These are phyloP conservation scores for Starmera stellimalicola DNA, from an alignment of 1,139 yeast genomes.

Conservation along the genomic window DNA sequence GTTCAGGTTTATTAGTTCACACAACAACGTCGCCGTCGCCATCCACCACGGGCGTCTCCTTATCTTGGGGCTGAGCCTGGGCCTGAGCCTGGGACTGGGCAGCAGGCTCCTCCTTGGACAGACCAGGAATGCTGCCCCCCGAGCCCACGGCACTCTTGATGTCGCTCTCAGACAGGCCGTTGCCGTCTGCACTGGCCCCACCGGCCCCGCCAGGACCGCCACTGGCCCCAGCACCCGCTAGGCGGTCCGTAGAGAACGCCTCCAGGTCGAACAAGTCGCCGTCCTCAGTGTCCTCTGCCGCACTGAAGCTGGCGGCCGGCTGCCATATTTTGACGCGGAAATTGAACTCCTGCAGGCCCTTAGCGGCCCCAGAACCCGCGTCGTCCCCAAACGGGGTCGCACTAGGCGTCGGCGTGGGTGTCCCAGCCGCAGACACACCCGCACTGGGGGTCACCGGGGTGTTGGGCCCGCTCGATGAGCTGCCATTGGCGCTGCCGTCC, in stretches of 20 bases:
- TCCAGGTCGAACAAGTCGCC: slow-evolving; percentile 28
- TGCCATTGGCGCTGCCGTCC: background rate
- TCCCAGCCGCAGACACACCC: slow-evolving; percentile 1
- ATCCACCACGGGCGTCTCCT: too few relatives aligned
- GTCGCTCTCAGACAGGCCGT: slow-evolving; percentile 43
- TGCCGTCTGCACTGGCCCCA: slow-evolving; percentile 7
- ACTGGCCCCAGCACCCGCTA: too few relatives aligned
- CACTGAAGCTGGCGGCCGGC: slow-evolving; percentile 19
- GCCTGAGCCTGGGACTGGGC: too few relatives aligned
- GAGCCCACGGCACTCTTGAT: slow-evolving; percentile 58
- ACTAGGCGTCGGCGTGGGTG: slow-evolving; percentile 18
- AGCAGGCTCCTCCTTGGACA: slow-evolving; percentile 21
- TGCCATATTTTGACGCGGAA: slow-evolving; percentile 39
- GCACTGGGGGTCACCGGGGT: slow-evolving; percentile 5
- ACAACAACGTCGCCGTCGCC: too few relatives aligned
- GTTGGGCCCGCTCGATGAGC: too few relatives aligned
- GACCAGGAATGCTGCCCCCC: slow-evolving; percentile 42
- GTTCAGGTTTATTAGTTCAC: too few relatives aligned
- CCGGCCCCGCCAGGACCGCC: too few relatives aligned
- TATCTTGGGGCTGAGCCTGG: too few relatives aligned
- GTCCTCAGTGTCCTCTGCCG: slow-evolving; percentile 29
- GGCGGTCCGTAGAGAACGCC: slow-evolving; percentile 12
- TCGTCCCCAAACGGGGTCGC: slow-evolving; percentile 22
- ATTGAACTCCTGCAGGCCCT: slow-evolving; percentile 18
- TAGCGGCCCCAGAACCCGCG: slow-evolving; percentile 7